These are phyloP conservation scores for Boletus fagicola DNA, from an alignment of 768 basidiomycete genomes.

Conservation along the genomic window DNA sequence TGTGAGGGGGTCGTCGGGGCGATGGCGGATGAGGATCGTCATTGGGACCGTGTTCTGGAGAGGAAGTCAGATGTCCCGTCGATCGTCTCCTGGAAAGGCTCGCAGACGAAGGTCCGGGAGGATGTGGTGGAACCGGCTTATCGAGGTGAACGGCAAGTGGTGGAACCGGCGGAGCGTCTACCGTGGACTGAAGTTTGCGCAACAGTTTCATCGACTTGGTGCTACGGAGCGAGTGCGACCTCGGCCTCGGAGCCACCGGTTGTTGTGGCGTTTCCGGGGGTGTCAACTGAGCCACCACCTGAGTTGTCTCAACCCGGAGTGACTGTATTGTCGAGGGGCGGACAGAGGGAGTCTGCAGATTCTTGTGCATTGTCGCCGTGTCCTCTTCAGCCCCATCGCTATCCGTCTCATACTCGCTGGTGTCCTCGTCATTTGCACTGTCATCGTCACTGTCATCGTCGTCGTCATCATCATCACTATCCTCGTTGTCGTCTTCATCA, in stretches of 20 bases:
- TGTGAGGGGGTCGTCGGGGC: constrained; percentile 20
- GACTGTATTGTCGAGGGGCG: not conserved
- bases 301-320: constrained; percentile 1
- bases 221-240: constrained; percentile 47
- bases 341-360: not conserved
- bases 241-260: constrained; percentile 13
- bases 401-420: constrained; percentile 37
- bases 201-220: constrained; percentile 45
- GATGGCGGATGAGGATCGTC: constrained; percentile 3
- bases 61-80: constrained; percentile 6
- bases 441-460: constrained; percentile 43
- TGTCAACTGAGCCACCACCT: not conserved
- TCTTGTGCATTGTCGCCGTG: not conserved
- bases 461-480: constrained; percentile 43
- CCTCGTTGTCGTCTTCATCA: constrained; percentile 47
- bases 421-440: constrained; percentile 38
- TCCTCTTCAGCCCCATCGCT: constrained; percentile 15
- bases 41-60: not conserved
- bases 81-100: constrained; percentile 19
- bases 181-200: constrained; percentile 24
- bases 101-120: constrained; percentile 17
- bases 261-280: not conserved
- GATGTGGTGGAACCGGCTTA: constrained; percentile 45
- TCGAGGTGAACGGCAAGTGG: constrained; percentile 29
- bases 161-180: constrained; percentile 44